These are phyloP conservation scores for Dillenia turbinata DNA, from an alignment of 164 flowering plant genomes.

Conservation along the genomic window DNA sequence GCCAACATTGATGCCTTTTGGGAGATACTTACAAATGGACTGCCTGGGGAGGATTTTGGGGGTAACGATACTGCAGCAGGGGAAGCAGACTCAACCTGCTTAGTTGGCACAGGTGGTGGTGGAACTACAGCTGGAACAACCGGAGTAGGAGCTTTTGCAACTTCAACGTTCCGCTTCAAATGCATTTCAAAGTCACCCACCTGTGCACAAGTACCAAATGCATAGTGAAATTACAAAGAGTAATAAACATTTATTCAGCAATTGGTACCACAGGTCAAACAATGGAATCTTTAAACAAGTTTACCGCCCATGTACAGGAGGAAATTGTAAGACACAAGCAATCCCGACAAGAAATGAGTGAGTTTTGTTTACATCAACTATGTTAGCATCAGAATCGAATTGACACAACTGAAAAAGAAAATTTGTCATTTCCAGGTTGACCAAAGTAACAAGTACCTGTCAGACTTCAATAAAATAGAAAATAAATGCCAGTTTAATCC, in stretches of 20 bases:
- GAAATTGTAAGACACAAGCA: too few species aligned
- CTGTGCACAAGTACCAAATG: constrained; percentile 31
- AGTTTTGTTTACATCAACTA: too few species aligned
- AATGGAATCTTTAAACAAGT: too few species aligned
- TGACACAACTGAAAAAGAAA: too few species aligned
- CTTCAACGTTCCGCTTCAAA: constrained; percentile 65
- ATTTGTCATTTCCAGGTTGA: too few species aligned
- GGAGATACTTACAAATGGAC: constrained; percentile 50
- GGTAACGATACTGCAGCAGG: constrained; percentile 33
- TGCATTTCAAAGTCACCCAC: constrained; percentile 92
- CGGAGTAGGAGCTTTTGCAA: constrained; percentile 30
- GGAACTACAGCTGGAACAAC: constrained; percentile 32
- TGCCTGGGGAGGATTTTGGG: constrained; percentile 44
- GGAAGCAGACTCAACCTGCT: constrained; percentile 55
- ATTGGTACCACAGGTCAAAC: not conserved
- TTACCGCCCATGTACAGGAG: too few species aligned
- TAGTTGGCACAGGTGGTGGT: constrained; percentile 56
- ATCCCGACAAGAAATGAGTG: too few species aligned
- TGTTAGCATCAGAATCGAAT: too few species aligned
- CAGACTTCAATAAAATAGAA: too few species aligned
- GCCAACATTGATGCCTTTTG: constrained; percentile 56
- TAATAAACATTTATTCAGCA: not conserved
- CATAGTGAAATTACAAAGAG: not conserved
- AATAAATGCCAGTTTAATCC: too few species aligned
- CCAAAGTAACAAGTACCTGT: too few species aligned